These are phyloP conservation scores for Ogataea parapolymorpha DNA, from an alignment of 805 yeast species.

Conservation along the genomic window DNA sequence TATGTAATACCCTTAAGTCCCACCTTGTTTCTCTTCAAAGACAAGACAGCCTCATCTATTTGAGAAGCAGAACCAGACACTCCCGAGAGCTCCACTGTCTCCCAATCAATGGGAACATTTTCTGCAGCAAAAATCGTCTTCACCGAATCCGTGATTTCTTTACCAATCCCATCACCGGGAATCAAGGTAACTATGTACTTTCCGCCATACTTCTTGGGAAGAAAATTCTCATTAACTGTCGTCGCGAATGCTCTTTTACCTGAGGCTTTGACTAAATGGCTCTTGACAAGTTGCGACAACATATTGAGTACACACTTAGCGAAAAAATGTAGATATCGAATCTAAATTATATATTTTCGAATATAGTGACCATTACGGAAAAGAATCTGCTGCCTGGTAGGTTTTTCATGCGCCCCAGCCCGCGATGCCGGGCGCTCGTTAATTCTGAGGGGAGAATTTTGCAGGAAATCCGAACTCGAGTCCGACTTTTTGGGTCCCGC, in stretches of 20 bases:
- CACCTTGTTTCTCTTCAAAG: conserved; percentile 92
- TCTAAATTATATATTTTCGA: background rate
- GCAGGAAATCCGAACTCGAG: conserved; percentile 17
- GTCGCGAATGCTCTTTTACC: conserved; percentile 32
- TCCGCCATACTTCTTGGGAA: conserved; percentile 94
- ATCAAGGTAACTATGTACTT: conserved; percentile 89
- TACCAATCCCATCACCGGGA: conserved; percentile 98
- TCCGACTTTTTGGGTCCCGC: conserved; percentile 10
- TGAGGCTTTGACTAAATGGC: conserved; percentile 14
- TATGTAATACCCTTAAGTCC: conserved; percentile 95
- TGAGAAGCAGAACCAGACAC: conserved; percentile 43
- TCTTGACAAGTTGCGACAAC: conserved; percentile 26
- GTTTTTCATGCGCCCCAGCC: conserved; percentile 1
- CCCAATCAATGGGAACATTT: conserved; percentile 93
- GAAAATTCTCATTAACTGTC: conserved; percentile 28
- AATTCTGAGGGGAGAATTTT: background rate
- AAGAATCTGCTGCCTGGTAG: background rate
- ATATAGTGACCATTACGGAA: background rate
- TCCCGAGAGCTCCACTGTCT: conserved; percentile 69
- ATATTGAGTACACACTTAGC: conserved; percentile 10
- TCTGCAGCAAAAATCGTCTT: conserved; percentile 83
- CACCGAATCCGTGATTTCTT: conserved; percentile 92
- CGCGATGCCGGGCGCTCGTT: conserved; percentile 1
- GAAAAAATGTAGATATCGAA: background rate
- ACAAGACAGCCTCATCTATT: conserved; percentile 80